These are phyloP conservation scores for Dactylonectria macrodidyma DNA, from an alignment of 2,329 filamentous ascomycete species.

Conservation along the genomic window DNA sequence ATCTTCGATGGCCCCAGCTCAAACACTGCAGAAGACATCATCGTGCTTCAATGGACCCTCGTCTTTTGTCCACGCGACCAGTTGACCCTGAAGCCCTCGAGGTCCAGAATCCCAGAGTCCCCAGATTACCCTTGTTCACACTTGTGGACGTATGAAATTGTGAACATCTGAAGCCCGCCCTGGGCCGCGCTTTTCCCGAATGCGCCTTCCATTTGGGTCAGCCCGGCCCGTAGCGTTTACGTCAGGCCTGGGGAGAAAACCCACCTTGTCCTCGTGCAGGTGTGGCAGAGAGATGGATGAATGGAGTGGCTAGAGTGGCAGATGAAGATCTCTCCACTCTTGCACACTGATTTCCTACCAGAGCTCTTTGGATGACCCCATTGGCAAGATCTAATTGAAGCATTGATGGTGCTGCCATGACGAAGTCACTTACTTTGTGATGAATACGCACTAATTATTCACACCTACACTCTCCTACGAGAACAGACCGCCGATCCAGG, in stretches of 20 bases:
- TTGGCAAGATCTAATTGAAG: slow-evolving; percentile 10
- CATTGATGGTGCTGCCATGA: slow-evolving; percentile 8
- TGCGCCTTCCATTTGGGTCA: slow-evolving; percentile 26
- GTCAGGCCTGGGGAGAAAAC: slow-evolving; percentile 25
- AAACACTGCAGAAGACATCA: slow-evolving; percentile 40
- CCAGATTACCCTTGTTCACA: slow-evolving; percentile 30
- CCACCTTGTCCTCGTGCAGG: slow-evolving; percentile 24
- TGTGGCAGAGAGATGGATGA: slow-evolving; percentile 1
- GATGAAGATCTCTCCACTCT: slow-evolving; percentile 28
- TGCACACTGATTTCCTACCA: slow-evolving; percentile 1
- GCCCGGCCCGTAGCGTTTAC: slow-evolving; percentile 27
- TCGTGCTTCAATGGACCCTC: slow-evolving; percentile 40
- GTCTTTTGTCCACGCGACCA: slow-evolving; percentile 46
- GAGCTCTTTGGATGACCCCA: slow-evolving; percentile 3
- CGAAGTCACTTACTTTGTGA: not conserved
- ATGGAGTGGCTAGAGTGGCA: slow-evolving; percentile 14
- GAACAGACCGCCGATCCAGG: slow-evolving; percentile 47
- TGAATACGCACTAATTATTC: not conserved
- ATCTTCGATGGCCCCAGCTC: slow-evolving; percentile 1
- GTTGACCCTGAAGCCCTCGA: slow-evolving; percentile 27
- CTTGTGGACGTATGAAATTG: not conserved
- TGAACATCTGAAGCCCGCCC: slow-evolving; percentile 36
- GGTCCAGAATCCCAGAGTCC: slow-evolving; percentile 42
- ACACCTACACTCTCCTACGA: slow-evolving; percentile 9
- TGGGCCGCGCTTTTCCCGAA: slow-evolving; percentile 22